Conservation (phyloP, 441 rosid genomes). For the Euphorbia celastroides region DNA sequence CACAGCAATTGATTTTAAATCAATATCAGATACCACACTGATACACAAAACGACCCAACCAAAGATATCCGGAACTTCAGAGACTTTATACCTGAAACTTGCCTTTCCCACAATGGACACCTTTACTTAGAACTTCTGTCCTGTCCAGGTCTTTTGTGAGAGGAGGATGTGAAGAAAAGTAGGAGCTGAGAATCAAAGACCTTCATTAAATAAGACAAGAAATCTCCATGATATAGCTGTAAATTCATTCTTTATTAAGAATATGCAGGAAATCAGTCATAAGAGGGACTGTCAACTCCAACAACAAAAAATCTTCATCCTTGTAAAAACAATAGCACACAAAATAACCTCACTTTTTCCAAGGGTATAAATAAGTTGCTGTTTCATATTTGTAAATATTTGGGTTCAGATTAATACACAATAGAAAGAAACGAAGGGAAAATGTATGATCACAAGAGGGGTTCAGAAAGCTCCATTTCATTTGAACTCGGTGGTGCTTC, state of each 20-base stretch:
- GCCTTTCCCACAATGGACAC: background rate
- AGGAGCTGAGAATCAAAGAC: background rate
- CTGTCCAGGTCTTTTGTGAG: background rate
- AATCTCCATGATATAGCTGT: constrained; percentile 1
- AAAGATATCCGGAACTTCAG: background rate
- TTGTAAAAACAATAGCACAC: background rate
- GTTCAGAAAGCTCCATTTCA: constrained; percentile 97
- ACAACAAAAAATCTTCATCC: background rate
- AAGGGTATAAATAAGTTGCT: constrained; percentile 16
- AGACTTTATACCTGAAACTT: background rate
- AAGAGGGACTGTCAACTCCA: constrained; percentile 8
- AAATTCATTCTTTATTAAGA: background rate
- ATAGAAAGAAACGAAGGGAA: constrained; percentile 3
- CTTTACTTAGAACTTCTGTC: background rate
- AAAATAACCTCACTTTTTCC: constrained; percentile 11
- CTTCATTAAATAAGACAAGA: background rate
- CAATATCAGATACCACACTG: too few relatives aligned
- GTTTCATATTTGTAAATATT: constrained; percentile 18
- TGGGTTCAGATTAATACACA: constrained; percentile 24
- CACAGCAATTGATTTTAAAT: too few relatives aligned
- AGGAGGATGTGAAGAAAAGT: constrained; percentile 2
- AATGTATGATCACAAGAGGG: constrained; percentile 49
- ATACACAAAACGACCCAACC: background rate
- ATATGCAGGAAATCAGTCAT: constrained; percentile 5
- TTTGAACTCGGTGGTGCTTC: constrained; percentile 56